Base-by-base conservation (phyloP, 2,329 filamentous ascomycete genomes). In the Fusarium temperatum region DNA sequence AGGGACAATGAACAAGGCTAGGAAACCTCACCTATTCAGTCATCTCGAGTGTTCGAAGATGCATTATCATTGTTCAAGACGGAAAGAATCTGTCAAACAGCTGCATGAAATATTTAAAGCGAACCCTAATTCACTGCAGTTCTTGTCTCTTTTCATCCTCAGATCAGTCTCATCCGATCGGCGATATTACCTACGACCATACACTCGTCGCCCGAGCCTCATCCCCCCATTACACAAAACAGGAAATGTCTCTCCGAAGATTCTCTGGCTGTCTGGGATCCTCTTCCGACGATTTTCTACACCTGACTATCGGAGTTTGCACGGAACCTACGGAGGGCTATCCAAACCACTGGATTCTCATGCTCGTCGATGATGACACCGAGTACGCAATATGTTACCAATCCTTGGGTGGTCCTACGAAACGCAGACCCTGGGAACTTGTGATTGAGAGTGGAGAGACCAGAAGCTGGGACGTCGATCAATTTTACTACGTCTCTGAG, bases 281-380 rank as follows among this genome's bases (percentile, higher is more conserved):
- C 12, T n/a, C 14, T n/a, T 24, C n/a, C n/a, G 26, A 32, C 13
- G 22, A 15, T 7, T 24, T 24, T 24, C 45, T 39, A 15, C 41
- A 67, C 18, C 50, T 71, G 9, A 56, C 38, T 22, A 32, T 71
- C 24, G 38, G 51, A 32, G 32, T 66, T 10, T 62, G 36, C 24
- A 47, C 14, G 8, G 24, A 39, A 5, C 20, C 18, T 14, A 24
- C 11, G 17, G 41, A 64, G 22, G 24, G 28, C 22, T 17, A 13
- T 6, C 54, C 48, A 7, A 47, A 44, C 28, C 41, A 50, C 24
- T 70, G 68, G 68, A 20, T 64, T 22, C 68, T 70, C 38, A 50
- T 70, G 24, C 54, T 70, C 15, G 24, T 36, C 26, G 54, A 70
- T n/a, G 38, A 24, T 32, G 39, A 36, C 22, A 39, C 44, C 8